phyloP scores from a whole-genome alignment of 106 monocot genomes.

The Allium cepa region DNA sequence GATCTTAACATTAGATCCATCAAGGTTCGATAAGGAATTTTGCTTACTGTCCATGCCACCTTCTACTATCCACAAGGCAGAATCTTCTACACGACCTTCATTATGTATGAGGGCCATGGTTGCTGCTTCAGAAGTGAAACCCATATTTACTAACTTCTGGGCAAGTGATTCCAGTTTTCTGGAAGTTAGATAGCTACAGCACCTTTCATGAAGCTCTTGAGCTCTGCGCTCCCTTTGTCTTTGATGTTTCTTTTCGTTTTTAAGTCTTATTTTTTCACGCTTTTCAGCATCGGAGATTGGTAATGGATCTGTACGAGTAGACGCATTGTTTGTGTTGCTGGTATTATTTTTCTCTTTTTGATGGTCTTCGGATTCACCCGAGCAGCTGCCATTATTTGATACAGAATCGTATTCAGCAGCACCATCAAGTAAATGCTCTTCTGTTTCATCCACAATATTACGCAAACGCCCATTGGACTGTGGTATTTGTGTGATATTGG shows the following conservation, averaged over 20 bases:
- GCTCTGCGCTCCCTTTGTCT: conserved; percentile 76
- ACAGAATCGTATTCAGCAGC: conserved; percentile 59
- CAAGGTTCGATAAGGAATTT: conserved; percentile 21
- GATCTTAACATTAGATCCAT: conserved; percentile 45
- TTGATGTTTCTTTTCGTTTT: conserved; percentile 95
- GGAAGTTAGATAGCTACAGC: conserved; percentile 63
- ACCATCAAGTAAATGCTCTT: conserved; percentile 35
- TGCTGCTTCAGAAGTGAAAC: conserved; percentile 64
- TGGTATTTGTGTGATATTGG: not conserved
- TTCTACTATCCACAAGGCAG: conserved; percentile 71
- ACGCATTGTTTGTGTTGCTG: conserved; percentile 2
- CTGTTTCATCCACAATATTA: conserved; percentile 22
- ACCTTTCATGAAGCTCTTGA: conserved; percentile 70
- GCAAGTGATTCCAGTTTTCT: conserved; percentile 69
- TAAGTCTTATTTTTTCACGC: conserved; percentile 84
- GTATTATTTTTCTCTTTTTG: conserved; percentile 40
- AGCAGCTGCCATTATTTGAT: conserved; percentile 75
- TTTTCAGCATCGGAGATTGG: conserved; percentile 76
- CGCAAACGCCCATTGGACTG: conserved; percentile 26
- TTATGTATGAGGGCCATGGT: conserved; percentile 74
- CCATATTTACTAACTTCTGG: conserved; percentile 80
- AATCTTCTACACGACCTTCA: conserved; percentile 71
- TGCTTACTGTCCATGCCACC: conserved; percentile 36
- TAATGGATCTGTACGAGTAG: conserved; percentile 19
- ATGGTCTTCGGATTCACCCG: conserved; percentile 78